Evolutionary conservation across 192 early-diverging fungal species (phyloP).

Genomic region (Mortierella antarctica): DNA sequence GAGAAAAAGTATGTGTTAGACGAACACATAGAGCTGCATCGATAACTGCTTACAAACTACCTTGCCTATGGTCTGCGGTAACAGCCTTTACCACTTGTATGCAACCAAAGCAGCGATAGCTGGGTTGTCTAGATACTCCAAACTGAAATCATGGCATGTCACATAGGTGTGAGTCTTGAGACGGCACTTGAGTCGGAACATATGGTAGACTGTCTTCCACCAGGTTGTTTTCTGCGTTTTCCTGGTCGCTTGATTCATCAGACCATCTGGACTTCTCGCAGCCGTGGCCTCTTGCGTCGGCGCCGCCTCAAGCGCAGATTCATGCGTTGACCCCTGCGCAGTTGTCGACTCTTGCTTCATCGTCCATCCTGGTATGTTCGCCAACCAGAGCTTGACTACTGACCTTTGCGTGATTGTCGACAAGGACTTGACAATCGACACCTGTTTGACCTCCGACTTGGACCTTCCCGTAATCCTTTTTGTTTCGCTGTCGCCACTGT

Average conservation of each 20-base stretch:
- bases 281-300: too few species aligned
- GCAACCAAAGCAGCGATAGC: slow-evolving; percentile 25
- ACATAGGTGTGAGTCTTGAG: slow-evolving; percentile 2
- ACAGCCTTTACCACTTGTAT: slow-evolving; percentile 23
- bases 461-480: neutral
- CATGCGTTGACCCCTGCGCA: too few species aligned
- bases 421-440: too few species aligned
- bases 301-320: too few species aligned
- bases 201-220: slow-evolving; percentile 8
- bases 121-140: slow-evolving; percentile 34
- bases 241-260: too few species aligned
- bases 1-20: neutral
- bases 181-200: slow-evolving; percentile 12
- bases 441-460: neutral
- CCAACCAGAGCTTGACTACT: too few species aligned
- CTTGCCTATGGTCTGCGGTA: too few species aligned
- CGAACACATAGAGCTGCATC: too few species aligned
- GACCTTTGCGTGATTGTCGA: too few species aligned
- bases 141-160: slow-evolving; percentile 8
- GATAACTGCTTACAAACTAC: neutral
- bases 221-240: neutral
- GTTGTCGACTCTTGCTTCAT: too few species aligned
- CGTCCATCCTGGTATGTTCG: too few species aligned
- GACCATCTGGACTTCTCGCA: too few species aligned
- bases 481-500: neutral